Evolutionary conservation across 2,329 filamentous ascomycete species (phyloP), one percentile per base, ranked within the genome.

Genomic region (Pyrenophora tritici-repentis): DNA sequence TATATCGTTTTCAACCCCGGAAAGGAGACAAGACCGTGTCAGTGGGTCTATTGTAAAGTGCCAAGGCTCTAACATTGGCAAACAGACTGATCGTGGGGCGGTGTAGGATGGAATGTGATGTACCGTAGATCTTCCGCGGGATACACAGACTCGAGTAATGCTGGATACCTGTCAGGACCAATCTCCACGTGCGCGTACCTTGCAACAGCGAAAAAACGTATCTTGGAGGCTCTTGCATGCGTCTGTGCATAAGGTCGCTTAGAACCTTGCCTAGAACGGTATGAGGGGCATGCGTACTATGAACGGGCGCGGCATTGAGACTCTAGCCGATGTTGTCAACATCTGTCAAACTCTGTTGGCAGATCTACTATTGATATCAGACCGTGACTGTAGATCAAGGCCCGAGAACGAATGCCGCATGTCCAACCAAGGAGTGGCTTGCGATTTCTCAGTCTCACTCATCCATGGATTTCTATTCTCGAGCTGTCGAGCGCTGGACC

Each of bases 11-110:
- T 14, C 22, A 24, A 38, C 17, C 42, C 45, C 16, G n/a, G 47
- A 42, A 55, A 48, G 47, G 54, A 36, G 42, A 44, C 12, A 33
- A 16, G 16, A 16, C 35, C 35, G 24, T 41, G 24, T 13, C 39
- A 29, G 34, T 38, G 20, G 13, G 26, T n/a, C 34, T 24, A 12
- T 45, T 39, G 34, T 6, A 41, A 48, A 48, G 5, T 50, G 44
- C 47, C 44, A 44, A 24, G n/a, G 29, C 16, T 13, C 31, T 42
- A 42, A 34, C 42, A 40, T 45, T 37, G 32, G 17, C 20, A 2
- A 24, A 12, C 17, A 46, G 41, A 52, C 47, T 52, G 42, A 38
- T 38, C 13, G 9, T n/a, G 24, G 17, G 22, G 33, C 34, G 16
- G 22, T 13, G 9, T 32, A 43, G 17, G 50, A 29, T 39, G 36